phyloP scores from a whole-genome alignment of 495 filamentous ascomycete species.

The Aspergillus ostianus region DNA sequence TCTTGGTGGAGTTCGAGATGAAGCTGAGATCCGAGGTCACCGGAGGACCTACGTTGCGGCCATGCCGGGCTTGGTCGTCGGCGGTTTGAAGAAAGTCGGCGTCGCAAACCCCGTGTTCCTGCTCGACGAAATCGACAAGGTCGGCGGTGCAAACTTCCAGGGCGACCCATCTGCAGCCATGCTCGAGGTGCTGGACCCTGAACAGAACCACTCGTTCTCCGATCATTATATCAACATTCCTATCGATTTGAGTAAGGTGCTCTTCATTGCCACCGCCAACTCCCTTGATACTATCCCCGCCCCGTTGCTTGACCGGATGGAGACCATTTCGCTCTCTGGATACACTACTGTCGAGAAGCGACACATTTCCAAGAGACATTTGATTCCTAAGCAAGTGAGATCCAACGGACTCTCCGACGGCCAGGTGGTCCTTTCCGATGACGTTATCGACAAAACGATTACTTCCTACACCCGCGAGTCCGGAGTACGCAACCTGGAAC shows the following conservation, averaged over 20 bases:
- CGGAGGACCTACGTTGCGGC: slow-evolving; percentile 96
- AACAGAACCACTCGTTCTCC: slow-evolving; percentile 92
- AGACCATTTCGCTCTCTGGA: slow-evolving; percentile 85
- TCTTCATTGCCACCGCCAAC: slow-evolving; percentile 99
- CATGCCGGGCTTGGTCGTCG: slow-evolving; percentile 95
- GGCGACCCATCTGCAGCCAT: slow-evolving; percentile 98
- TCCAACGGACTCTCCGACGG: slow-evolving; percentile 73
- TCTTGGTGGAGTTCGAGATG: slow-evolving; percentile 91
- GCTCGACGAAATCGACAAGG: slow-evolving; percentile 98
- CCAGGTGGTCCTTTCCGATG: slow-evolving; percentile 72
- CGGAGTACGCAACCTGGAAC: slow-evolving; percentile 95
- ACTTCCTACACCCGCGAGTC: slow-evolving; percentile 95
- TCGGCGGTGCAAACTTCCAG: slow-evolving; percentile 87
- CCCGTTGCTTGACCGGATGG: slow-evolving; percentile 95
- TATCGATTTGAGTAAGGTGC: slow-evolving; percentile 91
- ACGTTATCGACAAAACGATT: slow-evolving; percentile 91
- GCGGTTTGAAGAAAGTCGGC: slow-evolving; percentile 92
- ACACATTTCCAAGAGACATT: slow-evolving; percentile 88
- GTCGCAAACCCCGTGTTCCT: slow-evolving; percentile 96
- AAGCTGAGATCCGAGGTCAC: slow-evolving; percentile 96
- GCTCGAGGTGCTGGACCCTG: slow-evolving; percentile 96
- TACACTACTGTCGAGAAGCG: slow-evolving; percentile 99
- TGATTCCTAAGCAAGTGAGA: slow-evolving; percentile 90
- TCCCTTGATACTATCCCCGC: slow-evolving; percentile 92
- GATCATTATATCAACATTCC: slow-evolving; percentile 98